Conservation (phyloP, 2,329 filamentous ascomycete genomes). For the Curvularia eragrostidis region DNA sequence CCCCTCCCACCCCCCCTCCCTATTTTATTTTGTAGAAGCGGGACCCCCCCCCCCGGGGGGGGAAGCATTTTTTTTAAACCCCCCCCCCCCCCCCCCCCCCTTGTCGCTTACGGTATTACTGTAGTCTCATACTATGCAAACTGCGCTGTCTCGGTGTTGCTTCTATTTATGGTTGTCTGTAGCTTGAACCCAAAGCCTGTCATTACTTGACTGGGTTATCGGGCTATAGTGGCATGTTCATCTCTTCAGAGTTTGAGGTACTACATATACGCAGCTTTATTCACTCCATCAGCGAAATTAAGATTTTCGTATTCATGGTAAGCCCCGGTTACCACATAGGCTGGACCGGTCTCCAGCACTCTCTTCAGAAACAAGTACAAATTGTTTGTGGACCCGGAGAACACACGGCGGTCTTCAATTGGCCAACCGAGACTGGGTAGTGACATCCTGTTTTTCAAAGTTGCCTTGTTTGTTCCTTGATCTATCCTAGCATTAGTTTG, state of each 20-base stretch:
- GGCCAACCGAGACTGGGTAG: too few species aligned
- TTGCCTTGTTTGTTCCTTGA: not conserved
- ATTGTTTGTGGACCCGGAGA: not conserved
- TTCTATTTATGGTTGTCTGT: not conserved
- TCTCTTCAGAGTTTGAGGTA: not conserved
- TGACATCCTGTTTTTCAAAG: not conserved
- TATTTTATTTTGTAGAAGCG: too few species aligned
- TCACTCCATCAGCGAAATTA: not conserved
- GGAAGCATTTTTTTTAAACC: too few species aligned
- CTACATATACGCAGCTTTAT: not conserved
- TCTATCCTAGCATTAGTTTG: not conserved
- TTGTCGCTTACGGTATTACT: not conserved
- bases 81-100: too few species aligned
- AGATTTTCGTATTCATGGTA: not conserved
- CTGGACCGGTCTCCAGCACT: not conserved
- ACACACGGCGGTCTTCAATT: not conserved
- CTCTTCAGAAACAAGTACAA: not conserved
- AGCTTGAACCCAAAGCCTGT: not conserved
- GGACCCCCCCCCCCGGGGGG: too few species aligned
- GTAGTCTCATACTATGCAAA: not conserved
- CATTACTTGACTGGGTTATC: not conserved
- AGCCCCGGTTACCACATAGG: not conserved
- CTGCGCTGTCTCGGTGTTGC: not conserved
- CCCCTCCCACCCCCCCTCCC: too few species aligned
- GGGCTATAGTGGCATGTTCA: not conserved